Percentiles rank a stretch among this genome's conserved stretches.
phyloP scores from a whole-genome alignment of 2,329 filamentous ascomycete genomes.

The Raffaelea deltoideospora region DNA sequence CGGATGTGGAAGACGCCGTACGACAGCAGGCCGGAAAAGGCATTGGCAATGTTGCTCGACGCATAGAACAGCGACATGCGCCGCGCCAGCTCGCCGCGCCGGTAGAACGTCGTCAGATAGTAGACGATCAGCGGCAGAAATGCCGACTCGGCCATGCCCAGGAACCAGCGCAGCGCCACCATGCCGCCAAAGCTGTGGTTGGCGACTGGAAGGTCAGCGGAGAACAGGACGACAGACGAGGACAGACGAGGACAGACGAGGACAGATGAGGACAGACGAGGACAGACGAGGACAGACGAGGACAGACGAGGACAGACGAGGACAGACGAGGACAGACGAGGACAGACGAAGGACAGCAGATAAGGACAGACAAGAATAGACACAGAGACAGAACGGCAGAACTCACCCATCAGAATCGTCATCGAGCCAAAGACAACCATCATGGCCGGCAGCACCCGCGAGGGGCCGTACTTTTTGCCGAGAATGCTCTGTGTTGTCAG shows the following conservation, averaged over 20 bases:
- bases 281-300: too few species aligned
- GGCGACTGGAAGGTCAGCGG: conserved; percentile 45
- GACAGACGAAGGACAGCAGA: too few species aligned
- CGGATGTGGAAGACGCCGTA: conserved; percentile 34
- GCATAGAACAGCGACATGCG: conserved; percentile 48
- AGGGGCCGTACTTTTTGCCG: too few species aligned
- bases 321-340: too few species aligned
- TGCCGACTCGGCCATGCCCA: conserved; percentile 34
- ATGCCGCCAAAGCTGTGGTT: conserved; percentile 48
- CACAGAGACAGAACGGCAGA: too few species aligned
- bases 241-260: conserved; percentile 47
- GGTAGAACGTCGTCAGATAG: conserved; percentile 50
- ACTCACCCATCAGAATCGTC: too few species aligned
- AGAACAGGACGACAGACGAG: conserved; percentile 47
- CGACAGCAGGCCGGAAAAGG: conserved; percentile 44
- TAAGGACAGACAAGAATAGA: too few species aligned
- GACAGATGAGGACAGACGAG: conserved; percentile 52
- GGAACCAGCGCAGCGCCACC: conserved; percentile 54
- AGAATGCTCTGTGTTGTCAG: too few species aligned
- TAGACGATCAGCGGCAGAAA: conserved; percentile 54
- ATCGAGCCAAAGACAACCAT: too few species aligned
- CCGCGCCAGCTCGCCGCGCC: conserved; percentile 52
- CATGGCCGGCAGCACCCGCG: too few species aligned
- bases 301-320: too few species aligned
- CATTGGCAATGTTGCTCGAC: conserved; percentile 19